Base-by-base conservation (phyloP, 1,284 basidiomycete genomes). In the Hymenochaete sp. region DNA sequence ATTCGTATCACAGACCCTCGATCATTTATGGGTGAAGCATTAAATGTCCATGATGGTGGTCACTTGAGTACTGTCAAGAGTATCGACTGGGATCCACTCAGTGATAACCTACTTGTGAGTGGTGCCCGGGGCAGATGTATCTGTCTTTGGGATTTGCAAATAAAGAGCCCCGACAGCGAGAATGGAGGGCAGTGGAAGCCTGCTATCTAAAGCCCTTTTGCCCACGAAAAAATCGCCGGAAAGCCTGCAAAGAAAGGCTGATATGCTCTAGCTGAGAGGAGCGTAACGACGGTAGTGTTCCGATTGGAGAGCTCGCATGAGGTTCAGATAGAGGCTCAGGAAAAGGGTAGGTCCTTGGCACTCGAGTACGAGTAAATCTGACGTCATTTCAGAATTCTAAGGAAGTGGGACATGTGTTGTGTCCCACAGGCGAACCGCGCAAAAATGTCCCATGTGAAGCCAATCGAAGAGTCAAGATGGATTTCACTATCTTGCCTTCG, bases 91-190 rank as follows among this genome's bases (percentile, higher is more conserved):
- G 74, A 86, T 56, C 75, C 80, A 4, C 60, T 54, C 10, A 70
- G 79, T 48, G 58, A 59, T 4, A 57, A 73, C 32, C 55, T 87
- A 13, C 62, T 87, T 42, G 72, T 73, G 32, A 79, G 77, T 0
- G 84, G 82, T 11, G 77, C 79, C 2, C 68, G 84, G 47, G 83
- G 86, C 50, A 83, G 83, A 0, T 62, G 63, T 24, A 75, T 87
- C 35, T 78, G 73, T 53, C 54, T 87, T 9, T 87, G 83, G 82
- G 83, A 87, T 58, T 56, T 87, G 42, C 70, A 84, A 33, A 58
- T 60, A 58, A 39, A 44, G 16, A 50, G 24, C 24, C 14, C 28
- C 28, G 14, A 47, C 2, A 42, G 27, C 16, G 43, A 26, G 9
- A 50, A 48, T 19, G 52, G 52, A 19, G 57, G 45, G 7, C 52